Base-by-base conservation (phyloP, 306 rosid genomes). In the Medicago ruthenica region DNA sequence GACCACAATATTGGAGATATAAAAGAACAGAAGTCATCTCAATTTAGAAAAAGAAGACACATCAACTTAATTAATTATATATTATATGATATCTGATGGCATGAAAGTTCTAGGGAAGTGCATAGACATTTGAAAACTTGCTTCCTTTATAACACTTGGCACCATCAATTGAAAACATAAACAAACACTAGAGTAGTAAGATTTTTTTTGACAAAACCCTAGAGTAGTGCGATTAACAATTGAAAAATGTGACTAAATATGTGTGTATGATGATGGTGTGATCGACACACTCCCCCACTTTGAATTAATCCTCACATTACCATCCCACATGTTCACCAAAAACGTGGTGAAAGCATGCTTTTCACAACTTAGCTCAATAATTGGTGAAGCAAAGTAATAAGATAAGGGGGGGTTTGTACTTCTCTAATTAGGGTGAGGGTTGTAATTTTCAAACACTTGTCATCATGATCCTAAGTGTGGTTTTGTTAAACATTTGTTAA, bases 291-390 rank as follows among this genome's bases (percentile, higher is more conserved):
- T 8, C 13, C 16, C 27, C 24, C 24, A 34, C 69, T 42, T 67
- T 78, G 72, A 44, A 79, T 60, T 60, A 60, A 59, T 57, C 68
- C 64, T 73, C 73, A 76, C 68, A 76, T 68, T n/a, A n/a, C 74
- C 85, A 76, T 78, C 83, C 76, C 96, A 86, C 91, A 82, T 87
- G 94, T 77, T 86, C 83, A 72, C 64, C 78, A 79, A 82, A 74
- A 84, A 77, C 85, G 57, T 79, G 84, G 76, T 83, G 74, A 58
- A 69, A 42, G 71, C 55, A 67, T 87, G 86, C 91, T 80, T 84
- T 80, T 81, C 67, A 60, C 79, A 36, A 69, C 81, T 42, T 77
- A 53, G 81, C 69, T 78, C 91, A 89, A 89, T 90, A 73, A 90
- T 90, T 85, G 91, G 85, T 77, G 81, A 67, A 70, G 70, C 61